Percentiles rank a stretch among this genome's conserved stretches.
These are phyloP conservation scores for Suillus occidentalis DNA, from an alignment of 768 basidiomycete genomes.

Conservation along the genomic window DNA sequence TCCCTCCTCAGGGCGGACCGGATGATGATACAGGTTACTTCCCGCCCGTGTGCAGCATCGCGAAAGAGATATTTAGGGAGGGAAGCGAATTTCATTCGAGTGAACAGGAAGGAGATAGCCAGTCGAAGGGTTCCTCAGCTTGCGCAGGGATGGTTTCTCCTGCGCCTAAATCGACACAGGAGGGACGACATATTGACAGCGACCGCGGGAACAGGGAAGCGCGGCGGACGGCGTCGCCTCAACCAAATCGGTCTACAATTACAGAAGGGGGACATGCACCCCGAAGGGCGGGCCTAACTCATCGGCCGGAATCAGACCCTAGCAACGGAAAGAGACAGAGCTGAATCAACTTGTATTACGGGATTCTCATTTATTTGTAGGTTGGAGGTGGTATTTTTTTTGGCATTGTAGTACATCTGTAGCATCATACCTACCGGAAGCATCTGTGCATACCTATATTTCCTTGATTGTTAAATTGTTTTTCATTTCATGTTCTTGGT, in stretches of 20 bases:
- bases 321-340: not conserved
- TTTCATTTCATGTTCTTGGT: not conserved
- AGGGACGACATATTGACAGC: not conserved
- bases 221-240: not conserved
- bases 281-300: not conserved
- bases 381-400: not conserved
- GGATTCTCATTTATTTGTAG: not conserved
- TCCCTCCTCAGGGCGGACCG: conserved; percentile 38
- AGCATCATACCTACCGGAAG: conserved; percentile 2
- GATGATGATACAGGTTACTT: conserved; percentile 39
- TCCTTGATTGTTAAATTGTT: not conserved
- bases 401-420: conserved; percentile 2
- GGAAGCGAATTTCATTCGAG: conserved; percentile 10
- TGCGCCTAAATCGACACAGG: not conserved
- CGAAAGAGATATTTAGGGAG: conserved; percentile 38
- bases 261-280: not conserved
- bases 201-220: not conserved
- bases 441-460: conserved; percentile 4
- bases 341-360: not conserved
- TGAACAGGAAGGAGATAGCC: not conserved
- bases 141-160: not conserved
- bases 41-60: conserved; percentile 38
- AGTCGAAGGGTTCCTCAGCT: not conserved
- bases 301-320: not conserved
- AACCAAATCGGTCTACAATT: not conserved